Conservation (phyloP, 2,329 filamentous ascomycete species). For the Aureobasidium sp. region DNA sequence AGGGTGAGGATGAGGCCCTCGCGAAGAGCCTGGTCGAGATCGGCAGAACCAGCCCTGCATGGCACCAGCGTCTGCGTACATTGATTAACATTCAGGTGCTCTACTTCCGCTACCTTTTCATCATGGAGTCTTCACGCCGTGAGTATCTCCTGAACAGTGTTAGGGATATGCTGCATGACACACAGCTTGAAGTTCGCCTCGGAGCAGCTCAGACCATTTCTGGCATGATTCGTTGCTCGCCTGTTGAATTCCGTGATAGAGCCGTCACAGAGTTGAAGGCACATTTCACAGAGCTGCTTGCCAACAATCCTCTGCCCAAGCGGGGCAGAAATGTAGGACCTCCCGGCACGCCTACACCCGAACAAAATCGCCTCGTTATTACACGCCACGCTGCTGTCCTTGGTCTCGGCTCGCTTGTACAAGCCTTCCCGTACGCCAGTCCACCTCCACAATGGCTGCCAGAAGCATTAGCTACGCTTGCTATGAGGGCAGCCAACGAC, state of each 20-base stretch:
- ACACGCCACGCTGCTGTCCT: conserved; percentile 84
- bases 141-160: conserved; percentile 82
- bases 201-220: conserved; percentile 89
- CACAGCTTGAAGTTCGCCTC: conserved; percentile 87
- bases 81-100: conserved; percentile 98
- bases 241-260: conserved; percentile 66
- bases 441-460: conserved; percentile 93
- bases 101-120: conserved; percentile 92
- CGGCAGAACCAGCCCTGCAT: conserved; percentile 73
- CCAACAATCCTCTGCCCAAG: conserved; percentile 81
- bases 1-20: conserved; percentile 77
- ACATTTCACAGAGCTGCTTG: conserved; percentile 72
- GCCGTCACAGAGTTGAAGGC: conserved; percentile 69
- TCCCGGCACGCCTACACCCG: conserved; percentile 58
- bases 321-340: conserved; percentile 24
- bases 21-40: conserved; percentile 82
- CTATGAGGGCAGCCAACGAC: conserved; percentile 77
- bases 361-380: conserved; percentile 69
- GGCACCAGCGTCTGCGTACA: conserved; percentile 91
- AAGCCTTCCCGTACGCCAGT: conserved; percentile 92
- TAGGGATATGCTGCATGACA: conserved; percentile 88
- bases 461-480: conserved; percentile 78
- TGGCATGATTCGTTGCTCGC: conserved; percentile 97
- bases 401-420: conserved; percentile 81
- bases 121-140: conserved; percentile 68